Evolutionary conservation across 768 basidiomycete genomes (phyloP).

Genomic region (Phanerodontia chrysosporium): DNA sequence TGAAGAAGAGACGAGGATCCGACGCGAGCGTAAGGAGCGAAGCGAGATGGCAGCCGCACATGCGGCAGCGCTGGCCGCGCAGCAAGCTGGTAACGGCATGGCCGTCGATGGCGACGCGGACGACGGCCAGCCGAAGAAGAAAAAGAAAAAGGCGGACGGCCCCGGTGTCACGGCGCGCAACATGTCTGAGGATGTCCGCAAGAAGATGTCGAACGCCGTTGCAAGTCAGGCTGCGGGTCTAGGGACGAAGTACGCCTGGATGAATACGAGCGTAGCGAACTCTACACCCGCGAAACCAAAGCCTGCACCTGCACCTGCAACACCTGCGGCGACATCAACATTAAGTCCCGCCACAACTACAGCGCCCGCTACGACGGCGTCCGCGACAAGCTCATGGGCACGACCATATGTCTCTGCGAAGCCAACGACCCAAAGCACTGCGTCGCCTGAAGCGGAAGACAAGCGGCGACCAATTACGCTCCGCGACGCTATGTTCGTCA

Average conservation of each 20-base stretch:
- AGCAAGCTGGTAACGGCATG: conserved; percentile 38
- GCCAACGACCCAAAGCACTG: conserved; percentile 26
- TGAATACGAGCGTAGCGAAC: conserved; percentile 57
- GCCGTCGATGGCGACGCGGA: conserved; percentile 21
- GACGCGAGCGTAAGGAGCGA: conserved; percentile 76
- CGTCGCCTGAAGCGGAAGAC: conserved; percentile 39
- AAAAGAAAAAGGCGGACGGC: conserved; percentile 19
- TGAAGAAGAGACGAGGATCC: conserved; percentile 75
- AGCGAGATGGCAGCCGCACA: conserved; percentile 69
- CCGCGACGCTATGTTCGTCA: conserved; percentile 81
- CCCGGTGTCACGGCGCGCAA: conserved; percentile 48
- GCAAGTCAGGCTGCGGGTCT: conserved; percentile 87
- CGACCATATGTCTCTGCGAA: conserved; percentile 58
- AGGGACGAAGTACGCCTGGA: conserved; percentile 79
- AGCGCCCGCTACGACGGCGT: conserved; percentile 20
- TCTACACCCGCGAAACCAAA: conserved; percentile 29
- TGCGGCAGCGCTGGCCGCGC: conserved; percentile 57
- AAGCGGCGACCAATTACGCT: conserved; percentile 64
- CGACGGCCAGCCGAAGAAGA: conserved; percentile 15
- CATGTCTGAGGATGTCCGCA: conserved; percentile 88
- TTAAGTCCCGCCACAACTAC: conserved; percentile 30
- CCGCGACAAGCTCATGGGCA: conserved; percentile 45
- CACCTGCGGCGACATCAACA: conserved; percentile 15
- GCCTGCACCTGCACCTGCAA: conserved; percentile 26
- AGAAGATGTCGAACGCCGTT: conserved; percentile 88